A percentile compares a stretch with the other conserved stretches of the same genome.
phyloP scores from a whole-genome alignment of 2,329 filamentous ascomycete species.

The Alternaria burnsii region DNA sequence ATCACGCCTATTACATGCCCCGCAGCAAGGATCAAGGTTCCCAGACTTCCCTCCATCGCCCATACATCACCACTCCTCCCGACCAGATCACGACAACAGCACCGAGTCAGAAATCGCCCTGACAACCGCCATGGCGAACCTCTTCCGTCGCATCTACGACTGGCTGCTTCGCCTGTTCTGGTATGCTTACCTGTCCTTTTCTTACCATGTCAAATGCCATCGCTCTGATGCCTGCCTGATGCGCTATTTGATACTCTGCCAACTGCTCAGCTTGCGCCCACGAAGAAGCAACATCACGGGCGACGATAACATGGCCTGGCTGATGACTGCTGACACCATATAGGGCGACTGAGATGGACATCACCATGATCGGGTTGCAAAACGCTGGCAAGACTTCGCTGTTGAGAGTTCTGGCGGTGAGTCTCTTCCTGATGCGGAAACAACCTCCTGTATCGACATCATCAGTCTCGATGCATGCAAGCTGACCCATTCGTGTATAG shows the following conservation, averaged over 20 bases:
- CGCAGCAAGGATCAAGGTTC: constrained; percentile 49
- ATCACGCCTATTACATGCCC: constrained; percentile 44
- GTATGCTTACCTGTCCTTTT: constrained; percentile 62
- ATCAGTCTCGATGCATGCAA: constrained; percentile 27
- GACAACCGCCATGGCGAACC: constrained; percentile 73
- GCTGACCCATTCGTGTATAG: constrained; percentile 61
- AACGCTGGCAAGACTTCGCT: constrained; percentile 98
- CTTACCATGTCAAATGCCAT: constrained; percentile 18
- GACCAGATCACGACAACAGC: constrained; percentile 35
- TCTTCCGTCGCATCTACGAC: constrained; percentile 96
- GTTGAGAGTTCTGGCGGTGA: constrained; percentile 91
- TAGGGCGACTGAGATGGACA: constrained; percentile 99
- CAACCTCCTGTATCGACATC: constrained; percentile 37
- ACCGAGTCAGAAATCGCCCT: constrained; percentile 46
- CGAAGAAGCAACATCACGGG: constrained; percentile 29
- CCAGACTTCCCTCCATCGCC: constrained; percentile 42
- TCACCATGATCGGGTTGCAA: constrained; percentile 98
- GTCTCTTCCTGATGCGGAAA: constrained; percentile 55
- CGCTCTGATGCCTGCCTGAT: constrained; percentile 38
- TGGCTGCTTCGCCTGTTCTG: constrained; percentile 98
- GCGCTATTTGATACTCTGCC: constrained; percentile 39
- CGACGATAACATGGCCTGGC: constrained; percentile 20
- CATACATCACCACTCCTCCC: constrained; percentile 39
- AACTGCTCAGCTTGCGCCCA: constrained; percentile 24
- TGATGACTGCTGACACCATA: constrained; percentile 33